These are phyloP conservation scores for Fusarium foetens DNA, from an alignment of 2,329 filamentous ascomycete genomes.

Conservation along the genomic window DNA sequence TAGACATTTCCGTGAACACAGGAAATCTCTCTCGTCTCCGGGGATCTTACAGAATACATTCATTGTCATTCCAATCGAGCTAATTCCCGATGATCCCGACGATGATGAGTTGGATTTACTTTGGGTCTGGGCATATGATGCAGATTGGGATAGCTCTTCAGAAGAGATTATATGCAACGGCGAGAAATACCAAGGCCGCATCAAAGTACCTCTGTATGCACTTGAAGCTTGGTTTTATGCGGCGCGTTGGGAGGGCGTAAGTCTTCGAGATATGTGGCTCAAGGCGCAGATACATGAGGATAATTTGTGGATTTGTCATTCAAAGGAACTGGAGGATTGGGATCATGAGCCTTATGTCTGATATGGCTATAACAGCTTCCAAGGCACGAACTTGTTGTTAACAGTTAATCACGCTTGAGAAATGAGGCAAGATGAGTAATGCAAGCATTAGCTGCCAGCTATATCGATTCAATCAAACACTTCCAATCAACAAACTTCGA, in stretches of 20 bases:
- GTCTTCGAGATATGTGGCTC: slow-evolving; percentile 33
- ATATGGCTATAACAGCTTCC: not conserved
- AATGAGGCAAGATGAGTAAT: not conserved
- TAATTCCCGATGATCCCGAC: accelerated
- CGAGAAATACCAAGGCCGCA: slow-evolving; percentile 28
- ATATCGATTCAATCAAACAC: not conserved
- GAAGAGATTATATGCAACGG: not conserved
- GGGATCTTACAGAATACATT: not conserved
- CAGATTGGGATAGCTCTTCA: slow-evolving; percentile 22
- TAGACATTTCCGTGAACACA: not conserved
- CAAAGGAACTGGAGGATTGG: slow-evolving; percentile 28
- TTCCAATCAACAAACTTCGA: too few species aligned
- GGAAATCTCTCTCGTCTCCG: not conserved
- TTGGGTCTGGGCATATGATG: slow-evolving; percentile 40
- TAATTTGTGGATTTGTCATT: slow-evolving; percentile 27
- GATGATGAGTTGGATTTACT: not conserved
- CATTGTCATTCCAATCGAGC: not conserved
- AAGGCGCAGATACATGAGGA: slow-evolving; percentile 28
- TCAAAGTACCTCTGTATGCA: slow-evolving; percentile 13
- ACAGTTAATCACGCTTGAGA: accelerated
- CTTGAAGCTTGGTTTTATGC: slow-evolving; percentile 34
- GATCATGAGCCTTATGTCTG: slow-evolving; percentile 25
- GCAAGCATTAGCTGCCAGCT: not conserved
- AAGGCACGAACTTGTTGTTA: not conserved
- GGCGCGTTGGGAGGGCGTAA: slow-evolving; percentile 24